phyloP scores from a whole-genome alignment of 1,284 basidiomycete genomes.

The Rhodotorula sp. region DNA sequence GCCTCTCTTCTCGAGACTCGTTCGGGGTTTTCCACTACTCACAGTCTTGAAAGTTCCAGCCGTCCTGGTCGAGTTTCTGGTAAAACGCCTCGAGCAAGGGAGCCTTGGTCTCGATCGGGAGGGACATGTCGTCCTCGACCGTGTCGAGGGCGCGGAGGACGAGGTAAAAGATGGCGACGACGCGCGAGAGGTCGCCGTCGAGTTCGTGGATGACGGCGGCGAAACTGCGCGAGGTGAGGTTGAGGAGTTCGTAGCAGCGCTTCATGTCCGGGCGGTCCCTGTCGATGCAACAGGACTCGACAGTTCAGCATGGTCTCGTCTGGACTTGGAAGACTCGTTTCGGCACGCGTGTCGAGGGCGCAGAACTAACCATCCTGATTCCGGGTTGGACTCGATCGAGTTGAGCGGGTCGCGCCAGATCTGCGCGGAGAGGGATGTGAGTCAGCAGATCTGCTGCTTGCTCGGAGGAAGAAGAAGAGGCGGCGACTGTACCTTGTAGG shows the following conservation, averaged over 20 bases:
- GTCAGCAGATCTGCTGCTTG: no score
- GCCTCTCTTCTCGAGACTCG: background rate
- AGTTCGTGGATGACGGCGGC: conserved; percentile 94
- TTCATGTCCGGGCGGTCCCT: conserved; percentile 79
- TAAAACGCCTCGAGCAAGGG: conserved; percentile 82
- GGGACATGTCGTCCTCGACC: conserved; percentile 97
- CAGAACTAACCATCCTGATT: conserved; percentile 37
- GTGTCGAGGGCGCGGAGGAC: conserved; percentile 92
- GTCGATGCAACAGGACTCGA: background rate
- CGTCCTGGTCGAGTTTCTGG: conserved; percentile 72
- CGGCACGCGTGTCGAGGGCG: no score
- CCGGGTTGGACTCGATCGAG: conserved; percentile 49
- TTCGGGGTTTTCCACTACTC: conserved; percentile 21
- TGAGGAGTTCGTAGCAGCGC: conserved; percentile 85
- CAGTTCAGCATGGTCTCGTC: background rate
- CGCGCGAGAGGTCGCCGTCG: conserved; percentile 88
- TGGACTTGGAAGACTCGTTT: background rate
- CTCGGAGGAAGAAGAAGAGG: no score
- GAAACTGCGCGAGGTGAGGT: conserved; percentile 85
- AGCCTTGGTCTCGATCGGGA: conserved; percentile 81
- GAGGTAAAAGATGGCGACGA: conserved; percentile 93
- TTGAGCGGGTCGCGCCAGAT: conserved; percentile 53
- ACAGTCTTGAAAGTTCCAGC: conserved; percentile 81
- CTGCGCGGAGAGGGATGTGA: background rate
- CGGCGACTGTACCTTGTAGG: conserved; percentile 47